A percentile compares a stretch with the other conserved stretches of the same genome.
These are phyloP conservation scores for Claviceps fusiformis DNA, from an alignment of 2,329 filamentous ascomycete genomes.

Conservation along the genomic window DNA sequence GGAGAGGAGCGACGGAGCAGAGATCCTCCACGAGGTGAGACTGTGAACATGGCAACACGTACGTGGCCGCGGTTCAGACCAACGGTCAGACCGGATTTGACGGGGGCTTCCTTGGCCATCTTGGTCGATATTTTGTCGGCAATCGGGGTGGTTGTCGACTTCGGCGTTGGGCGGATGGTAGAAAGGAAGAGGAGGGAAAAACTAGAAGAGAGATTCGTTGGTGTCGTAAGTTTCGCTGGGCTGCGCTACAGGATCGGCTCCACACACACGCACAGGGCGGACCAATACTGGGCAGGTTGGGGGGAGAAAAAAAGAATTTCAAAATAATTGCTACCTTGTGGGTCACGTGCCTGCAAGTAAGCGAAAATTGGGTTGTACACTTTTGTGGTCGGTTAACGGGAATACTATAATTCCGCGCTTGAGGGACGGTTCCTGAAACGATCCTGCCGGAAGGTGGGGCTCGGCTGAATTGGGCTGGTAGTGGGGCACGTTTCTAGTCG, in stretches of 20 bases:
- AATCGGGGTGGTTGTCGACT: conserved; percentile 17
- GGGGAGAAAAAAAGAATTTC: not conserved
- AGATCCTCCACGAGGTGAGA: conserved; percentile 68
- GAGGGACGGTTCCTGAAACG: not conserved
- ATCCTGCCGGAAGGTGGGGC: not conserved
- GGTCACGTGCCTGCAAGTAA: conserved; percentile 15
- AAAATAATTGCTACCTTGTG: conserved; percentile 9
- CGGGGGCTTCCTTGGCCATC: conserved; percentile 48
- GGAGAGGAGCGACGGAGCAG: conserved; percentile 27
- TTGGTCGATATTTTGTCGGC: conserved; percentile 18
- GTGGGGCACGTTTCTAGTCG: conserved; percentile 2
- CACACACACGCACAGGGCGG: not conserved
- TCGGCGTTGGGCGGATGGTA: conserved; percentile 16
- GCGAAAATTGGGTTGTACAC: conserved; percentile 4
- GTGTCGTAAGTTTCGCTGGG: conserved; percentile 12
- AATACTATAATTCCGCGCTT: not conserved
- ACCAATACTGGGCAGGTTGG: too few species aligned
- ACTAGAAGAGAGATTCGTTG: not conserved
- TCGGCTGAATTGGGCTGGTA: not conserved
- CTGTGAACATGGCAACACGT: conserved; percentile 29
- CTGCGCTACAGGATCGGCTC: not conserved
- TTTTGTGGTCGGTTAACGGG: not conserved
- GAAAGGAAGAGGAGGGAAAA: conserved; percentile 10
- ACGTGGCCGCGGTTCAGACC: conserved; percentile 53
- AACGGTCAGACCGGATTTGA: conserved; percentile 44